These are phyloP conservation scores for Boletus tomentosulus DNA, from an alignment of 768 basidiomycete species.

Conservation along the genomic window DNA sequence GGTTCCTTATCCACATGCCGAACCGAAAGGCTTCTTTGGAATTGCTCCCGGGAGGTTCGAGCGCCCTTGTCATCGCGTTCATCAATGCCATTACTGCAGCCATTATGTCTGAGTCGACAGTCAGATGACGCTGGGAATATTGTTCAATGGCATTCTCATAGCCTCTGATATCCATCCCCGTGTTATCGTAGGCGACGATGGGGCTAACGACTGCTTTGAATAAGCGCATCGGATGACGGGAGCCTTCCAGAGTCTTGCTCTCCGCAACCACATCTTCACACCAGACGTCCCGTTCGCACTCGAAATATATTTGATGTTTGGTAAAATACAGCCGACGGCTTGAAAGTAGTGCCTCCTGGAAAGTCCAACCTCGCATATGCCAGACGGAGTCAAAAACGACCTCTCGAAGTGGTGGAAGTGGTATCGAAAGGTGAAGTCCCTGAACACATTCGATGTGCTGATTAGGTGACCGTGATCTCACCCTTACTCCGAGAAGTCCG, in stretches of 20 bases:
- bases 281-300: constrained; percentile 19
- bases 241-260: not conserved
- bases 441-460: constrained; percentile 20
- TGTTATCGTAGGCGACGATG: not conserved
- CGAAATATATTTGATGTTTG: constrained; percentile 19
- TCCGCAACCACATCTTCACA: constrained; percentile 23
- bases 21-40: constrained; percentile 7
- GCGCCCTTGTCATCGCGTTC: constrained; percentile 1
- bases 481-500: constrained; percentile 11
- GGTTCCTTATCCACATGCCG: constrained; percentile 9
- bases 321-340: constrained; percentile 21
- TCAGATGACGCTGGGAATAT: constrained; percentile 14
- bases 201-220: not conserved
- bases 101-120: constrained; percentile 13
- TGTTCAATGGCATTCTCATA: constrained; percentile 7
- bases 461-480: constrained; percentile 7
- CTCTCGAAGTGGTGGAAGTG: constrained; percentile 12
- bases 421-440: constrained; percentile 19
- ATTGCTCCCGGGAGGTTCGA: not conserved
- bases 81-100: constrained; percentile 6
- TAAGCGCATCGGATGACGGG: constrained; percentile 8
- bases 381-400: constrained; percentile 8
- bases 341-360: constrained; percentile 19
- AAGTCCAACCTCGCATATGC: constrained; percentile 23
- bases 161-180: not conserved